These are phyloP conservation scores for Tripidium arundinaceum DNA, from an alignment of 202 grass and related monocot species.

Conservation along the genomic window DNA sequence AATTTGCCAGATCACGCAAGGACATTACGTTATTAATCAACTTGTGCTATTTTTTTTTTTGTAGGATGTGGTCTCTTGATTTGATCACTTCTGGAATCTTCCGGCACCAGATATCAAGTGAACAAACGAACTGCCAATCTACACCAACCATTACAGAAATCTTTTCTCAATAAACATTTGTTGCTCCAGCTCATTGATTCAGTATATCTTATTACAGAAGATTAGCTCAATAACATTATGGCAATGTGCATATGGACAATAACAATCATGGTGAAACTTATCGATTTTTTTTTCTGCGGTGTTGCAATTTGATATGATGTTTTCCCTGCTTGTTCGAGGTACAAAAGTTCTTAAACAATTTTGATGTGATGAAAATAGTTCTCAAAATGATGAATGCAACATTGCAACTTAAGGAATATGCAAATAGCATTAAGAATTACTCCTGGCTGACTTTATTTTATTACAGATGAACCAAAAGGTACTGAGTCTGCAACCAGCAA, in stretches of 20 bases:
- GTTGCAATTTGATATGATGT: not conserved
- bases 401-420: too few relatives aligned
- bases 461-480: too few relatives aligned
- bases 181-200: not conserved
- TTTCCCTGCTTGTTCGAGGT: too few relatives aligned
- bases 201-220: not conserved
- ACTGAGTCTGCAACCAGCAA: too few relatives aligned
- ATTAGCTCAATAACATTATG: not conserved
- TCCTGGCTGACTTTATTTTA: too few relatives aligned
- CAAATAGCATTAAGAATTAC: too few relatives aligned
- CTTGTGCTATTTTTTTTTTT: not conserved
- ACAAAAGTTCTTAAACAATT: too few relatives aligned
- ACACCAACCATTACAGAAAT: not conserved
- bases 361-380: too few relatives aligned
- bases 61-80: not conserved
- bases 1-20: not conserved
- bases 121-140: not conserved
- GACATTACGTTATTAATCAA: constrained; percentile 1
- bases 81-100: not conserved
- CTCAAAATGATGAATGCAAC: too few relatives aligned
- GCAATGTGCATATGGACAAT: too few relatives aligned
- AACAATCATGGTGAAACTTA: too few relatives aligned
- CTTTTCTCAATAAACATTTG: not conserved
- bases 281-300: not conserved
- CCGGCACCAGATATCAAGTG: not conserved